Evolutionary conservation across 176 grass and related monocot genomes (phyloP).

Genomic region (Canna indica): DNA sequence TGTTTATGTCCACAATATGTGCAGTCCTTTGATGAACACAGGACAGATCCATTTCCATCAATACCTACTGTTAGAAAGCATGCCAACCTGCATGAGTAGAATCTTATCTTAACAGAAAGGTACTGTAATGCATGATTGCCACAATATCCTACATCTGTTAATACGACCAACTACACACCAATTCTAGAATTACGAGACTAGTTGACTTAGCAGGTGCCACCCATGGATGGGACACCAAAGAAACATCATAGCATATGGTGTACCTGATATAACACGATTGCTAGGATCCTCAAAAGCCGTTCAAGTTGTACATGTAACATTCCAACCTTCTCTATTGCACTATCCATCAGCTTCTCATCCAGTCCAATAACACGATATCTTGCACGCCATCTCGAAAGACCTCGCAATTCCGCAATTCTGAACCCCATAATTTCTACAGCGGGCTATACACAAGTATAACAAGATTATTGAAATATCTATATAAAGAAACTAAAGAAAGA

Average conservation of each 20-base stretch:
- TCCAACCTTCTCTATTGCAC: slow-evolving; percentile 66
- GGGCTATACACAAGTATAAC: slow-evolving; percentile 40
- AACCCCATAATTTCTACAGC: slow-evolving; percentile 92
- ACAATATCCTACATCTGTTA: too few species aligned
- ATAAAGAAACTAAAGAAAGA: background rate
- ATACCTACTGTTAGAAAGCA: background rate
- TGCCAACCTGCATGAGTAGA: too few species aligned
- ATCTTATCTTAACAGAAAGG: too few species aligned
- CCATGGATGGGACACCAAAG: too few species aligned
- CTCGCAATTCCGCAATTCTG: slow-evolving; percentile 76
- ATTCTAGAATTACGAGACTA: too few species aligned
- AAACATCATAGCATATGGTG: background rate
- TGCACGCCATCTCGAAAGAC: slow-evolving; percentile 81
- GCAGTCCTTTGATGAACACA: background rate
- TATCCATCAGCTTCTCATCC: slow-evolving; percentile 79
- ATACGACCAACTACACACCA: too few species aligned
- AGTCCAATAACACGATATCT: slow-evolving; percentile 75
- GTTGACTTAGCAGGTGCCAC: too few species aligned
- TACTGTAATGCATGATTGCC: too few species aligned
- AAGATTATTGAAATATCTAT: slow-evolving; percentile 9
- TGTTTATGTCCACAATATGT: background rate
- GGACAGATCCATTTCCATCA: background rate
- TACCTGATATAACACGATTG: slow-evolving; percentile 79
- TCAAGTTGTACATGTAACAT: slow-evolving; percentile 91
- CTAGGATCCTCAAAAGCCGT: slow-evolving; percentile 66